phyloP scores from a whole-genome alignment of 768 basidiomycete genomes.

The Trametes meyenii region DNA sequence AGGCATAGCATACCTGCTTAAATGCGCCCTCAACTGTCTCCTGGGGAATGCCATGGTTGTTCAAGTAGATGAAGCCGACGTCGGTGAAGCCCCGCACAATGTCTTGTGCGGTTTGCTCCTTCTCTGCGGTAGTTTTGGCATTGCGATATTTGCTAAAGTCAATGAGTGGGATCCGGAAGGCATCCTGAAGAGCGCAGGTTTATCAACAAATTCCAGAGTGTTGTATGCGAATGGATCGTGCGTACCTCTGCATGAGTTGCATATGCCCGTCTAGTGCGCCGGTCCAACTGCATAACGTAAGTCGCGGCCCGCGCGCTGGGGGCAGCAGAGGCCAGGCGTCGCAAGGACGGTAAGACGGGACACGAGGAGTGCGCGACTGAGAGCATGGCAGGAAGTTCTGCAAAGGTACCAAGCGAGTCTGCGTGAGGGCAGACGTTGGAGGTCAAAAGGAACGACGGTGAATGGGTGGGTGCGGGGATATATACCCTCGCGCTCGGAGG shows the following conservation, averaged over 20 bases:
- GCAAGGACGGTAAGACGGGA: not conserved
- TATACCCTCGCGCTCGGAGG: not conserved
- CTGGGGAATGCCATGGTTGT: slow-evolving; percentile 68
- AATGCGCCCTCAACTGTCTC: slow-evolving; percentile 63
- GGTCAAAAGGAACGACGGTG: not conserved
- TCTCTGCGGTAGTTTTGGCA: slow-evolving; percentile 54
- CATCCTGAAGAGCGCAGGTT: not conserved
- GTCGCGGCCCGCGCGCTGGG: not conserved
- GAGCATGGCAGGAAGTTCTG: too few relatives aligned
- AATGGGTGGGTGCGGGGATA: not conserved
- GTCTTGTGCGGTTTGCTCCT: slow-evolving; percentile 61
- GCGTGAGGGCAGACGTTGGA: not conserved
- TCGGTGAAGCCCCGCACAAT: slow-evolving; percentile 80
- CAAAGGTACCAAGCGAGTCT: not conserved
- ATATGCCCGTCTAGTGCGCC: not conserved
- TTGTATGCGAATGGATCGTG: too few relatives aligned
- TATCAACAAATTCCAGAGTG: not conserved
- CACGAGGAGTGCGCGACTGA: not conserved
- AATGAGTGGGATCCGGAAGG: slow-evolving; percentile 67
- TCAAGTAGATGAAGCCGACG: slow-evolving; percentile 80
- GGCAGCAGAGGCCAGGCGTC: too few relatives aligned
- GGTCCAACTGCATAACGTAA: not conserved
- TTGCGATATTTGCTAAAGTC: slow-evolving; percentile 72
- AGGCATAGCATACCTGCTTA: slow-evolving; percentile 47
- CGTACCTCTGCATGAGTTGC: slow-evolving; percentile 21